Conservation (phyloP, 2,329 filamentous ascomycete genomes). For the Aspergillus chevalieri region DNA sequence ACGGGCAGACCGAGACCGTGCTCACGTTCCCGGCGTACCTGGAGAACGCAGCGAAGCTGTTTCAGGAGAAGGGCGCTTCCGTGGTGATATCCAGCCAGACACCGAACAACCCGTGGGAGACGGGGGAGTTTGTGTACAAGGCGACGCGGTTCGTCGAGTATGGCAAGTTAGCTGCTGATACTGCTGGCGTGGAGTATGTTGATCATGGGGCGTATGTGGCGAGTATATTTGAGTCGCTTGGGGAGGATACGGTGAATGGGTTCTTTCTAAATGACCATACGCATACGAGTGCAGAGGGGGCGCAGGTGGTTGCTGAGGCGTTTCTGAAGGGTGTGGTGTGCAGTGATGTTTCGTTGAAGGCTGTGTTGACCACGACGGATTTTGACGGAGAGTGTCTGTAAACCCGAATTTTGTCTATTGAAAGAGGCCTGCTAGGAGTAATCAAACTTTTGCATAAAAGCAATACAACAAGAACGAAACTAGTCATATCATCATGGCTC, state of each 20-base stretch:
- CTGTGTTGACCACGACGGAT: conserved; percentile 25
- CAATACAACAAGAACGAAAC: neutral
- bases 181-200: conserved; percentile 48
- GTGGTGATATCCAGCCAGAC: conserved; percentile 56
- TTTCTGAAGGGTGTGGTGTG: conserved; percentile 56
- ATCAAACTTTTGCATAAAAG: neutral
- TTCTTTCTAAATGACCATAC: conserved; percentile 58
- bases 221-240: conserved; percentile 47
- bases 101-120: conserved; percentile 59
- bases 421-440: no score
- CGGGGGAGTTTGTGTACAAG: conserved; percentile 45
- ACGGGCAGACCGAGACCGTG: conserved; percentile 50
- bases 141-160: conserved; percentile 54
- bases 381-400: conserved; percentile 26
- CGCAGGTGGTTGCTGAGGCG: conserved; percentile 50
- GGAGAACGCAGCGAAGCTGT: conserved; percentile 49
- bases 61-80: conserved; percentile 53
- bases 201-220: conserved; percentile 57
- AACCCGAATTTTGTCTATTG: no score
- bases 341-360: conserved; percentile 39
- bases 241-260: conserved; percentile 45
- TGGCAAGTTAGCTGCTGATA: conserved; percentile 42
- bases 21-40: conserved; percentile 58
- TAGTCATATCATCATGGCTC: neutral
- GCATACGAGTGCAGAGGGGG: conserved; percentile 54